These are phyloP conservation scores for Cymbopogon citratus DNA, from an alignment of 176 grass and related monocot genomes.

Conservation along the genomic window DNA sequence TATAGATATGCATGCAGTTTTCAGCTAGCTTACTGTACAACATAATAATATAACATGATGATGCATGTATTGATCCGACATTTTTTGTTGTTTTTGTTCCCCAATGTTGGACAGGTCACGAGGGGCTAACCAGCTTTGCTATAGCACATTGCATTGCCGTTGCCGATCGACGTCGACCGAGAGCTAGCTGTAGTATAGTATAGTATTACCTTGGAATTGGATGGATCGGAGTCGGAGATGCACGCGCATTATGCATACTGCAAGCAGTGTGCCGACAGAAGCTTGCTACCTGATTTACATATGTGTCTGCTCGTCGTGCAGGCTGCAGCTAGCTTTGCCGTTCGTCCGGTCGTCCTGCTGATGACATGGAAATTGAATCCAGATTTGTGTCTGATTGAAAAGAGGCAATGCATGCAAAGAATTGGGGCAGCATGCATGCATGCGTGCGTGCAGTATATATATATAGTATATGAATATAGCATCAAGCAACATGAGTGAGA, in stretches of 20 bases:
- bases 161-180: neutral
- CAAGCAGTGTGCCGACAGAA: no score
- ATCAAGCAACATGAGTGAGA: neutral
- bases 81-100: neutral
- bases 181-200: neutral
- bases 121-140: no score
- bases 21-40: no score
- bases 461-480: neutral
- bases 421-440: neutral
- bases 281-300: neutral
- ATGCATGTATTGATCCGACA: neutral
- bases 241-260: no score
- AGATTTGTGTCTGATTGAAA: neutral
- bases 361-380: neutral
- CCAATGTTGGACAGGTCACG: conserved; percentile 26
- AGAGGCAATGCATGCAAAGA: neutral
- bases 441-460: neutral
- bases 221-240: neutral
- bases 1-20: no score
- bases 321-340: no score
- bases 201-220: neutral
- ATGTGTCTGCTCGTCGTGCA: neutral
- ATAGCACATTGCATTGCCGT: no score
- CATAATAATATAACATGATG: no score
- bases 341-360: no score